Evolutionary conservation across 768 basidiomycete genomes (phyloP).

Genomic region (Fistulinella prunicolor): DNA sequence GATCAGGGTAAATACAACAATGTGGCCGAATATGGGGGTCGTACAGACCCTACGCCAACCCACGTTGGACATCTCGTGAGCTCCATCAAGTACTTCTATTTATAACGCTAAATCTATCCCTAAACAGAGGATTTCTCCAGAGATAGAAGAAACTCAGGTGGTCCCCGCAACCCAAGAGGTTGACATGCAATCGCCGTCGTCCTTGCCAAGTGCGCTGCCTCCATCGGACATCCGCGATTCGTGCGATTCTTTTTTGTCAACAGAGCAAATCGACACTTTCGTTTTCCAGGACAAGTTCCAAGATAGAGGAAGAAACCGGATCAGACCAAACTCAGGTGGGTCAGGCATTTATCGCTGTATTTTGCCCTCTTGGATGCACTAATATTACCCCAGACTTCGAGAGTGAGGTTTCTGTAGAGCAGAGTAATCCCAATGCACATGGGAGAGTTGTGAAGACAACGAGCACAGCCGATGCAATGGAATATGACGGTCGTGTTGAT

Average conservation of each 20-base stretch:
- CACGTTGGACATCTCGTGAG: conserved; percentile 57
- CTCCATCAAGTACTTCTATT: neutral
- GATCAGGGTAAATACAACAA: conserved; percentile 4
- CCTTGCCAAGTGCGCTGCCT: conserved; percentile 23
- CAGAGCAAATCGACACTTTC: conserved; percentile 39
- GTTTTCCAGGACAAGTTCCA: conserved; percentile 33
- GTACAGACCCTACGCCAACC: conserved; percentile 48
- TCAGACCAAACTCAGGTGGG: conserved; percentile 43
- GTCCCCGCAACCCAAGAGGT: conserved; percentile 36
- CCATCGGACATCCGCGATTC: conserved; percentile 25
- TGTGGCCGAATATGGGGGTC: conserved; percentile 44
- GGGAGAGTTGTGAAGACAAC: neutral
- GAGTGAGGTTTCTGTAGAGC: conserved; percentile 25
- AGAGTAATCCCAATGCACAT: neutral
- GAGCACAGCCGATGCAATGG: conserved; percentile 11
- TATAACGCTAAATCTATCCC: conserved; percentile 1
- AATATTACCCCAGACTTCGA: conserved; percentile 29
- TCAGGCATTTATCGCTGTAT: conserved; percentile 30
- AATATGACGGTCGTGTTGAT: conserved; percentile 43
- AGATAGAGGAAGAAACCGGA: conserved; percentile 7
- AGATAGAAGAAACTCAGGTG: conserved; percentile 52
- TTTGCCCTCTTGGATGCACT: neutral
- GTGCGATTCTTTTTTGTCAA: conserved; percentile 19
- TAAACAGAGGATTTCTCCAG: conserved; percentile 19
- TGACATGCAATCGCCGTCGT: conserved; percentile 25